Evolutionary conservation across 441 rosid genomes (phyloP).

Genomic region (Jatropha podagrica): DNA sequence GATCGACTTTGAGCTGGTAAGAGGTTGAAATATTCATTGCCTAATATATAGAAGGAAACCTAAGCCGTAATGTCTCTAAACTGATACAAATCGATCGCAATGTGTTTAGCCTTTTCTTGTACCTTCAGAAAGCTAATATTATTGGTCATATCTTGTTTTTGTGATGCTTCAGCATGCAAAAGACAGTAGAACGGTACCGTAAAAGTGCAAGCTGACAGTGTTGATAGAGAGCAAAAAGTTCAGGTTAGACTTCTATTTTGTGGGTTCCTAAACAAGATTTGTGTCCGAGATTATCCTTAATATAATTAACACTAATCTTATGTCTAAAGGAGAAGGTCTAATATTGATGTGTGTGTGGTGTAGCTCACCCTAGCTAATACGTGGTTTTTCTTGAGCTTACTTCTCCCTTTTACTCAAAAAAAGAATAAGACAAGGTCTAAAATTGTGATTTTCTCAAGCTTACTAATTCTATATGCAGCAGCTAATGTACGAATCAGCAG

Average conservation of each 20-base stretch:
- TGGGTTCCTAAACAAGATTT: neutral
- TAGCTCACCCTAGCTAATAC: no score
- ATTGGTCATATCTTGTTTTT: constrained; percentile 12
- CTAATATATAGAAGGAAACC: no score
- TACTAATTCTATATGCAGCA: constrained; percentile 40
- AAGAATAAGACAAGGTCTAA: no score
- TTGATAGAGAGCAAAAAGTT: neutral
- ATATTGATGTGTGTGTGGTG: no score
- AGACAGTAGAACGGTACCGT: constrained; percentile 47
- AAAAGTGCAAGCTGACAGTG: constrained; percentile 12
- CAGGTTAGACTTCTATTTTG: constrained; percentile 36
- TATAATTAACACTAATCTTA: no score
- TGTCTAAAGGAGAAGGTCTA: no score
- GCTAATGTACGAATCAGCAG: constrained; percentile 37
- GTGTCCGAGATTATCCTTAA: no score
- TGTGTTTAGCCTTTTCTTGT: neutral
- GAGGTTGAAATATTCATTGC: no score
- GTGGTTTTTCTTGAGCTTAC: no score
- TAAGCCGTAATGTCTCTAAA: no score
- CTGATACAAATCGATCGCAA: neutral
- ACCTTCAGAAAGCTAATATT: neutral
- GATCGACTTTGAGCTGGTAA: no score
- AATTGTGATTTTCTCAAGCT: neutral
- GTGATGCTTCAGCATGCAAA: constrained; percentile 47
- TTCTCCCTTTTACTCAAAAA: no score